A percentile compares a stretch with the other conserved stretches of the same genome.
These are phyloP conservation scores for Chrysoporthe cubensis DNA, from an alignment of 2,329 filamentous ascomycete genomes.

Conservation along the genomic window DNA sequence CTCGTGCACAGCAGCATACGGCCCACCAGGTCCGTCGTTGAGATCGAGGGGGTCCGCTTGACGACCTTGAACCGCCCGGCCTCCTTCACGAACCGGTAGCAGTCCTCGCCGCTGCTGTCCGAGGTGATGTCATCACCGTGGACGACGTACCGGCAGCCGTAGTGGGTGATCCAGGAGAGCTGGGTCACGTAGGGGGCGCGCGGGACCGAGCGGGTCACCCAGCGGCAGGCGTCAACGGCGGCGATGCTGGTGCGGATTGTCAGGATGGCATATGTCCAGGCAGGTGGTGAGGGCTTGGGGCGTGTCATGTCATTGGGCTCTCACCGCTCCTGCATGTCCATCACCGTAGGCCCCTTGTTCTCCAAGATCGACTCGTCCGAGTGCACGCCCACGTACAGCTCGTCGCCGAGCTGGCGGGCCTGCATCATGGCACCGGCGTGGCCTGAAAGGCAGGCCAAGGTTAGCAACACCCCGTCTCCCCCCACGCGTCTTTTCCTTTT, in stretches of 20 bases:
- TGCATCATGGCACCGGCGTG: slow-evolving; percentile 97
- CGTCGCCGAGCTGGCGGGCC: slow-evolving; percentile 85
- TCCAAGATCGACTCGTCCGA: slow-evolving; percentile 93
- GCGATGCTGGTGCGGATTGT: slow-evolving; percentile 62
- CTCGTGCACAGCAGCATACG: slow-evolving; percentile 97
- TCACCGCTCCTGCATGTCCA: slow-evolving; percentile 87
- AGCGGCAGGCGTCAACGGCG: slow-evolving; percentile 92
- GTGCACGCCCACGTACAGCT: slow-evolving; percentile 91
- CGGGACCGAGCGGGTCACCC: slow-evolving; percentile 83
- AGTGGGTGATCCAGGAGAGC: slow-evolving; percentile 91
- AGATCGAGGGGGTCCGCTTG: slow-evolving; percentile 93
- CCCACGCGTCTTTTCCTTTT: too few species aligned
- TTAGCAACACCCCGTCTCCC: slow-evolving; percentile 3
- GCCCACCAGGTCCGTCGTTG: slow-evolving; percentile 96
- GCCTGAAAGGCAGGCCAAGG: slow-evolving; percentile 52
- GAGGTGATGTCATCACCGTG: slow-evolving; percentile 98
- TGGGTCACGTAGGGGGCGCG: slow-evolving; percentile 93
- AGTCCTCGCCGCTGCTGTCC: slow-evolving; percentile 90
- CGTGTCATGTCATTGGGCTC: slow-evolving; percentile 24
- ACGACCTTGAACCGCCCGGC: slow-evolving; percentile 95
- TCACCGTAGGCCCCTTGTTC: slow-evolving; percentile 97
- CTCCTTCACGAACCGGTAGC: slow-evolving; percentile 96
- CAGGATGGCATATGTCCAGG: slow-evolving; percentile 31
- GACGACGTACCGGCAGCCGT: slow-evolving; percentile 93
- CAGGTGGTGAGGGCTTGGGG: slow-evolving; percentile 5